Percentiles rank a stretch among this genome's conserved stretches.
phyloP scores from a whole-genome alignment of 768 basidiomycete species.

The Kwoniella dejecticola region DNA sequence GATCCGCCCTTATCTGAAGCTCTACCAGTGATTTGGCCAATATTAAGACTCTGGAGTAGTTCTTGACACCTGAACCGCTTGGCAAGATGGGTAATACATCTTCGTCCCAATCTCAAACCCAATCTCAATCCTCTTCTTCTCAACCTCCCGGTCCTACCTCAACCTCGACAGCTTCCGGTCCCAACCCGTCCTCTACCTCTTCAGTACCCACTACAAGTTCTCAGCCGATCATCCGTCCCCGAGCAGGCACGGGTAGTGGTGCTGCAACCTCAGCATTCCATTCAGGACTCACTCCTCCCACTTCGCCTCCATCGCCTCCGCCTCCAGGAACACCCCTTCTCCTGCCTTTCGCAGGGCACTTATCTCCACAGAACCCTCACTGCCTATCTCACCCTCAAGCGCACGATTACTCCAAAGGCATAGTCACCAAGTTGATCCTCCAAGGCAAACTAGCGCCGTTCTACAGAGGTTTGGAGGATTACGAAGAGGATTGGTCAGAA shows the following conservation, averaged over 20 bases:
- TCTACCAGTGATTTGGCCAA: too few relatives aligned
- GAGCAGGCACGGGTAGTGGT: background rate
- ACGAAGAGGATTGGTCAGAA: slow-evolving; percentile 82
- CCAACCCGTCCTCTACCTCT: background rate
- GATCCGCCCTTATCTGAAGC: too few relatives aligned
- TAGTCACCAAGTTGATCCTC: slow-evolving; percentile 84
- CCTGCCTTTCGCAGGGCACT: slow-evolving; percentile 50
- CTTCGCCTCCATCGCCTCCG: slow-evolving; percentile 39
- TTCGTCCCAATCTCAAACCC: slow-evolving; percentile 15
- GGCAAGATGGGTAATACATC: slow-evolving; percentile 26
- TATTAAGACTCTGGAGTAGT: too few relatives aligned
- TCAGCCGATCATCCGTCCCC: slow-evolving; percentile 10
- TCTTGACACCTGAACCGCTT: background rate
- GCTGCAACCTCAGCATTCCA: slow-evolving; percentile 25
- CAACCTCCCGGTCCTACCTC: slow-evolving; percentile 4
- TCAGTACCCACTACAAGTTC: background rate
- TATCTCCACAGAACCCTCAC: slow-evolving; percentile 52
- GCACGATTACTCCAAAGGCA: slow-evolving; percentile 83
- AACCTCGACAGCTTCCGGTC: background rate
- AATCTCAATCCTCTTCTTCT: slow-evolving; percentile 6
- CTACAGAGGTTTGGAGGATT: slow-evolving; percentile 93
- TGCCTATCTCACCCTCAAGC: slow-evolving; percentile 45
- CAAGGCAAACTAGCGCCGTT: slow-evolving; percentile 90
- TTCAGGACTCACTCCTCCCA: slow-evolving; percentile 43
- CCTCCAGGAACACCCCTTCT: slow-evolving; percentile 48